Evolutionary conservation across 805 yeast species (phyloP), one percentile per base, ranked within the genome.

Genomic region (Kodamaea laetipori): DNA sequence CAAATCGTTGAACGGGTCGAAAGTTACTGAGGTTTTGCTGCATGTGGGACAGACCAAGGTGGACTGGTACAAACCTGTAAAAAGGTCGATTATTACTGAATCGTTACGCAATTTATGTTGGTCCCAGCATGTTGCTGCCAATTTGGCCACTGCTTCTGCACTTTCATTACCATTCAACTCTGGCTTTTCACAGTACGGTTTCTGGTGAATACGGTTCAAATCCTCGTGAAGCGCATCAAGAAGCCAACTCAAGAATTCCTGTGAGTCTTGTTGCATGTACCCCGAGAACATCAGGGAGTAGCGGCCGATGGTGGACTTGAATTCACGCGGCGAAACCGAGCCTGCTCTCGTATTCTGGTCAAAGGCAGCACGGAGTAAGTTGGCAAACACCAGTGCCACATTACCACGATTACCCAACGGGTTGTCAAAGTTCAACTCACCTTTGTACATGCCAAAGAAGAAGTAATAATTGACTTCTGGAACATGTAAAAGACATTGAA

Each of bases 221-320:
- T 92, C 98, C 62, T 92, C 97, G 58, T 92, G 97, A 27, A 92
- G 67, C 2, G 94, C 90, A 63, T 92, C 97, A 19, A 92, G 69
- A 24, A 92, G 63, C 73, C 86, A 92, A 23, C 95, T 90, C 39
- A 90, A 74, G 57, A 92, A 85, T 59, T 92, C 98, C 60, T 90
- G 97, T 1, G 96, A 86, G 59, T 92, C 98, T 57, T 92, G 97
- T 60, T 92, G 97, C 46, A 79, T 81, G 52, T 82, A 84, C 2
- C 88, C 95, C 0, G 83, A 77, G 67, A 90, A 92, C 73, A 84
- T 77, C 1, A 84, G 76, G 30, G 90, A 86, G 56, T 77, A 86
- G 47, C 82, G 76, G 0, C 97, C 98, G 25, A 92, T 74, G 0
- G 87, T 81, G 25, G 74, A 68, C 55, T 87, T 89, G 67, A 92